Base-by-base conservation (phyloP, 345 rosid species). In the Hibiscus syriacus region DNA sequence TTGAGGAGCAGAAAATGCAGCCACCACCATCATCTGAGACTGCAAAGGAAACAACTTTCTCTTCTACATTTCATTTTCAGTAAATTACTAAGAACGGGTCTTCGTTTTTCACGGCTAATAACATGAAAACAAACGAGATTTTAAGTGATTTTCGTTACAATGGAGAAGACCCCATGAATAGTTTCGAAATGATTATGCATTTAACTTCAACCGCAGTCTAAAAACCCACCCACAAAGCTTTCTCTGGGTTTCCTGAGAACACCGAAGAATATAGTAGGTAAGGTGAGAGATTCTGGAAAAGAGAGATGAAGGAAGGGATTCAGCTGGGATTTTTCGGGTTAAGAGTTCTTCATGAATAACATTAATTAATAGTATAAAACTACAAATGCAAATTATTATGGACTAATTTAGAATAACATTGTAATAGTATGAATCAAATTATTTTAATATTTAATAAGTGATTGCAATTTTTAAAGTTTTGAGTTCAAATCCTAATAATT, bases 1-100 rank as follows among this genome's bases (percentile, higher is more conserved):
- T 67, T 76, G 81, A 70, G 83, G 66, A 55, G 57, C 81, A 63
- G 86, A 69, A 71, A 76, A 39, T n/a, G 84, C 93, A 77, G 83
- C 93, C 83, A 90, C n/a, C n/a, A 87, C 86, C 69, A 87, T 87
- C 69, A 39, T 87, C 67, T 55, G 55, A 60, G 57, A 26, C 25
- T 56, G 70, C 66, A 34, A 61, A 59, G 57, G 39, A 76, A 71
- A 22, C 32, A 16, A 0, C 22, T 36, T 57, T 45, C 68, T 70
- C 49, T 72, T 58, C 46, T 64, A 82, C 88, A 85, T 87, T 82
- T 82, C 79, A 72, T 75, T 48, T 19, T 48, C 22, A 48, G 53
- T 48, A n/a, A n/a, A 48, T 17, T 48, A 48, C 20, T 6, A 48
- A 8, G 22, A 16, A 48, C 2, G 53, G 53, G 43, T 10, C 46